Percentiles rank a stretch among this genome's conserved stretches.
phyloP scores from a whole-genome alignment of 352 stramenopile species.

The Phytopythium oedochilum region DNA sequence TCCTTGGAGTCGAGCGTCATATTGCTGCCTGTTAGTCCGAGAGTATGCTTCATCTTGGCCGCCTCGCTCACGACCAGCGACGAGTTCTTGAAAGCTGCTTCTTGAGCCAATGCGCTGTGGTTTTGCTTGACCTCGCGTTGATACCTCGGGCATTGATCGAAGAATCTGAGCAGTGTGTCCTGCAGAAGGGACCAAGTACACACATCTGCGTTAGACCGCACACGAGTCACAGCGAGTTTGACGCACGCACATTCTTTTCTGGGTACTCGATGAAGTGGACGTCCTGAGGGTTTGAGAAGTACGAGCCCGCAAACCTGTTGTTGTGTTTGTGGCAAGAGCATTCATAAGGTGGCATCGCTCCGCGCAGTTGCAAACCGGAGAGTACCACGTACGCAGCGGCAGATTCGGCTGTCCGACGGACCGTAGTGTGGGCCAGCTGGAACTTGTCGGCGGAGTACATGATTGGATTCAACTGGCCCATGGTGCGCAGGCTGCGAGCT shows the following conservation, averaged over 20 bases:
- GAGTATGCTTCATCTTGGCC: conserved; percentile 11
- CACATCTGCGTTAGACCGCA: background rate
- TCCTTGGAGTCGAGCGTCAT: conserved; percentile 26
- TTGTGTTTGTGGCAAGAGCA: no score
- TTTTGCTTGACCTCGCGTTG: conserved; percentile 43
- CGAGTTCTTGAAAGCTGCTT: conserved; percentile 26
- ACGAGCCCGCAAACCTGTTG: conserved; percentile 40
- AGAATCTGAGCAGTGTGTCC: conserved; percentile 54
- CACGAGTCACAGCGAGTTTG: background rate
- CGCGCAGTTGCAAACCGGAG: no score
- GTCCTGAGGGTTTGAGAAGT: conserved; percentile 41
- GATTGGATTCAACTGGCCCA: conserved; percentile 13
- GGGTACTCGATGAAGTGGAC: conserved; percentile 41
- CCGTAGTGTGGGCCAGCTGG: conserved; percentile 45
- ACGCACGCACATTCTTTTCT: conserved; percentile 17
- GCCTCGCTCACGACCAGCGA: conserved; percentile 10
- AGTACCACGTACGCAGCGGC: conserved; percentile 50
- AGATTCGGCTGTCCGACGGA: conserved; percentile 47
- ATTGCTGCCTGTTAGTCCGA: conserved; percentile 15
- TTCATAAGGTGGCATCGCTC: no score
- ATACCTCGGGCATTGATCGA: conserved; percentile 53
- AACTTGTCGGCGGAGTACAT: conserved; percentile 34
- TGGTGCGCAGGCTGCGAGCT: conserved; percentile 15
- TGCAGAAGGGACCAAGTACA: conserved; percentile 1
- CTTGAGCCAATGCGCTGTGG: conserved; percentile 18